Conservation (phyloP, 345 rosid species). For the Mercurialis annua region DNA sequence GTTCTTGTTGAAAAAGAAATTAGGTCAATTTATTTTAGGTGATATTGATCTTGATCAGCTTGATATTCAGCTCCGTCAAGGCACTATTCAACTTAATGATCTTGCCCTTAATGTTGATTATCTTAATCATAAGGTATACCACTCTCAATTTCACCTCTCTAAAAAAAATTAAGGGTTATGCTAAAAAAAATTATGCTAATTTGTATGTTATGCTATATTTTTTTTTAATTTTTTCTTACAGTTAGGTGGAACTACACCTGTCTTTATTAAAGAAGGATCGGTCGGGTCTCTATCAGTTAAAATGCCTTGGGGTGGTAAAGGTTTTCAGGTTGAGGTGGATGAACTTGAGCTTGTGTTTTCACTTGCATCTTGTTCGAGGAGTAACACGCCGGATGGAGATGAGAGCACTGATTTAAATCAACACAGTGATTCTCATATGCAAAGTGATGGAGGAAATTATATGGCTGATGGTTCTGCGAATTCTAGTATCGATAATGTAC, state of each 20-base stretch:
- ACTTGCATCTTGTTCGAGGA: conserved; percentile 49
- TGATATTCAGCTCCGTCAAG: conserved; percentile 80
- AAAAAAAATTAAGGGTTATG: no score
- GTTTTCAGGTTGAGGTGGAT: conserved; percentile 82
- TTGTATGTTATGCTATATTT: conserved; percentile 9
- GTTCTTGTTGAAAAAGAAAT: conserved; percentile 84
- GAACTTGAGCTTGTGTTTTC: conserved; percentile 84
- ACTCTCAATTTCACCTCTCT: not conserved
- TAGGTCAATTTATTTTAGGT: conserved; percentile 75
- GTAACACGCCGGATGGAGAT: conserved; percentile 26
- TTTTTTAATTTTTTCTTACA: conserved; percentile 32
- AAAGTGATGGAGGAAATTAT: conserved; percentile 36
- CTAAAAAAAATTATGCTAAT: no score
- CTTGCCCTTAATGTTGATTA: conserved; percentile 84
- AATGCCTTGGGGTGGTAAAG: conserved; percentile 81
- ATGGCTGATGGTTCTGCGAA: conserved; percentile 30
- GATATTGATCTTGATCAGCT: conserved; percentile 94
- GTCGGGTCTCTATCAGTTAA: conserved; percentile 71
- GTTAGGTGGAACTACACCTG: conserved; percentile 53
- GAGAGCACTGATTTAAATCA: conserved; percentile 30
- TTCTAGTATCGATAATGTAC: conserved; percentile 56
- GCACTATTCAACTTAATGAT: conserved; percentile 73
- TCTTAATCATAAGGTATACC: conserved; percentile 61
- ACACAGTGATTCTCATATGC: conserved; percentile 30
- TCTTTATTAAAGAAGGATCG: conserved; percentile 86